Evolutionary conservation across 2,329 filamentous ascomycete genomes (phyloP).

Genomic region (Pseudopithomyces maydicus): DNA sequence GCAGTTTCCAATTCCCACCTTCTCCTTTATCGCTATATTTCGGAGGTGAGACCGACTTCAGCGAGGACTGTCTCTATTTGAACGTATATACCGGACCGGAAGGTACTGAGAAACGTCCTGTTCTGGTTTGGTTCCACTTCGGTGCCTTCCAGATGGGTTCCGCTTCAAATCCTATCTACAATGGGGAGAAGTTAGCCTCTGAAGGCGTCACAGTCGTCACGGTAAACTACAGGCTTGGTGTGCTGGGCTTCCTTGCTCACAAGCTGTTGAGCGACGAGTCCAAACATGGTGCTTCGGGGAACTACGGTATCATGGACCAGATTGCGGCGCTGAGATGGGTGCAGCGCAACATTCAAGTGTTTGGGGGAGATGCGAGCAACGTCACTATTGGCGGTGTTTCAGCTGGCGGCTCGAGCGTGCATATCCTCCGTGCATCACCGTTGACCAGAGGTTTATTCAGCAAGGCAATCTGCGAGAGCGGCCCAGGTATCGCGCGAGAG

Average conservation of each 20-base stretch:
- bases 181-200: neutral
- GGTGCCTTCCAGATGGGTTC: slow-evolving; percentile 1
- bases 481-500: neutral
- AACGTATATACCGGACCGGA: slow-evolving; percentile 9
- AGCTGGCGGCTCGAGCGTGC: slow-evolving; percentile 4
- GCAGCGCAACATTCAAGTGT: slow-evolving; percentile 34
- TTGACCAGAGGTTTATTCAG: neutral
- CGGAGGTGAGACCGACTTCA: neutral
- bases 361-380: slow-evolving; percentile 23
- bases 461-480: neutral
- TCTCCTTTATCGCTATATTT: neutral
- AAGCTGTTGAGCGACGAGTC: neutral
- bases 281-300: neutral
- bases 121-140: neutral
- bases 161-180: neutral
- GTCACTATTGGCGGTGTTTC: slow-evolving; percentile 15
- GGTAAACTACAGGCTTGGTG: slow-evolving; percentile 1
- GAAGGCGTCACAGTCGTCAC: slow-evolving; percentile 2
- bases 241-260: neutral
- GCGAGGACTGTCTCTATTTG: neutral
- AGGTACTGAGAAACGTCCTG: neutral
- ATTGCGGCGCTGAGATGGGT: slow-evolving; percentile 49
- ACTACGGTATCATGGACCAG: slow-evolving; percentile 15
- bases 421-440: neutral
- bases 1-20: neutral